Evolutionary conservation across 495 filamentous ascomycete species (phyloP), one percentile per base, ranked within the genome.

Genomic region (Xylaria scruposa): DNA sequence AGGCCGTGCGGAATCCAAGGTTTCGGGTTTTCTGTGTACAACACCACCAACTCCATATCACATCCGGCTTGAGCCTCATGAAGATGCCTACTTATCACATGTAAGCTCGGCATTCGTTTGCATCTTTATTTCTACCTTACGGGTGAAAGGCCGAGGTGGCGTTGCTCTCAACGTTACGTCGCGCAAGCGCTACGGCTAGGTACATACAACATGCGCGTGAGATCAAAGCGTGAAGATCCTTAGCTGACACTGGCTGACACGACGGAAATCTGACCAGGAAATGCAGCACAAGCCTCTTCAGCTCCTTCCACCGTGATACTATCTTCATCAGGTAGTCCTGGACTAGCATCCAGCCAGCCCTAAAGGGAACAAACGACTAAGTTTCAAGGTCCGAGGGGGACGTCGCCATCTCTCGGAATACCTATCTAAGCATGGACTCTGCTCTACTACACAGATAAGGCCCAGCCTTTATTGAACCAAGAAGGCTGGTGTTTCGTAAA

Each of bases 71-170:
- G 47, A 42, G 33, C 47, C n/a, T 26, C 12, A 21, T 26, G 33
- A 56, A 54, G 15, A 24, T 54, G 21, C 13, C 29, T 4, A 56
- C 29, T 53, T 24, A 42, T 67, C 65, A 67, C 65, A 67, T 56
- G 65, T 31, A 54, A 67, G 65, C 65, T 67, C 65, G 65, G 65
- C 65, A 51, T 10, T n/a, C 21, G 8, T 42, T 19, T 67, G 6
- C 5, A n/a, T 38, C 29, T 42, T 12, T 31, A 4, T 53, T 29
- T 29, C 31, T 24, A 15, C 24, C 46, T 67, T 2, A 67, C 31
- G 6, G 1, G 15, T 40, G 47, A 51, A 33, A 51, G 40, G 49
- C 65, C 15, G 49, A 67, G 29, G 65, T 67, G 33, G 49, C 36
- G 65, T 56, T 10, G 40, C 31, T 38, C 36, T 29, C 44, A 53